A percentile compares a stretch with the other conserved stretches of the same genome.
phyloP scores from a whole-genome alignment of 306 rosid genomes.

The Myrica gale region DNA sequence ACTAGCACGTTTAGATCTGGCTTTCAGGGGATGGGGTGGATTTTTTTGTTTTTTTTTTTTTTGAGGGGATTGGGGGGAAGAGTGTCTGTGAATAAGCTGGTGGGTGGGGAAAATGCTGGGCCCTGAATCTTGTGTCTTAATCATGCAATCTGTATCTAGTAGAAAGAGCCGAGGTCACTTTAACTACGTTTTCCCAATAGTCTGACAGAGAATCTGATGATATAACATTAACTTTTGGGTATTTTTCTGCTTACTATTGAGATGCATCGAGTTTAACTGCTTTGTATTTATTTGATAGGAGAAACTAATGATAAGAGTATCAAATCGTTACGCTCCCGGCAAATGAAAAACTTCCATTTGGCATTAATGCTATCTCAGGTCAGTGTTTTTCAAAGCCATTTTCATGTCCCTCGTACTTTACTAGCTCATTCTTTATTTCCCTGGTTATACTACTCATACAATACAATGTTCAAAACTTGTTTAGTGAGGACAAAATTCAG shows the following conservation, averaged over 20 bases:
- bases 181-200: background rate
- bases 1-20: background rate
- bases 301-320: constrained; percentile 61
- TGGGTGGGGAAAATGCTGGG: background rate
- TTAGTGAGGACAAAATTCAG: background rate
- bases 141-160: background rate
- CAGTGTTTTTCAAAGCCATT: constrained; percentile 24
- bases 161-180: background rate
- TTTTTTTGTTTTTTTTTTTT: background rate
- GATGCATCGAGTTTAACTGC: constrained; percentile 11
- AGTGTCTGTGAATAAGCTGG: background rate
- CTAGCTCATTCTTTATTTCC: background rate
- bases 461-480: background rate
- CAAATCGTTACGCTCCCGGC: constrained; percentile 71
- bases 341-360: constrained; percentile 93
- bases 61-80: background rate
- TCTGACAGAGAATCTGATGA: constrained; percentile 3
- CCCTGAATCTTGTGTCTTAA: constrained; percentile 18
- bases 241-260: constrained; percentile 8
- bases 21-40: background rate
- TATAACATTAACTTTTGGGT: background rate
- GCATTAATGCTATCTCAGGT: constrained; percentile 87
- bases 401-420: background rate
- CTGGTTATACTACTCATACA: background rate
- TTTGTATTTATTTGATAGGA: constrained; percentile 48